A percentile compares a stretch with the other conserved stretches of the same genome.
Conservation (phyloP, 805 yeast species). For the Tetrapisispora fleetii region DNA sequence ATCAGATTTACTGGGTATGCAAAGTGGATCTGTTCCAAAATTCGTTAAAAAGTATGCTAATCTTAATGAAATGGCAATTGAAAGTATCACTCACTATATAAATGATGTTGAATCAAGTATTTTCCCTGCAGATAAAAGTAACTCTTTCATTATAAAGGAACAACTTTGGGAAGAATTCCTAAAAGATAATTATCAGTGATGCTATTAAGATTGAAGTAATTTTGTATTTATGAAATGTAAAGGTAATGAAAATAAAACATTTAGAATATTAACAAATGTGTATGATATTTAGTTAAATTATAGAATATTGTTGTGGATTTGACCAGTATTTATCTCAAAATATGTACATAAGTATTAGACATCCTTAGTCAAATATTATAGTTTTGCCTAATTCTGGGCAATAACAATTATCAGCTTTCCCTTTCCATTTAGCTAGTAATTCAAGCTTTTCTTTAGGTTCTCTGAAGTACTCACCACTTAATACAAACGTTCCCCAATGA, state of each 20-base stretch:
- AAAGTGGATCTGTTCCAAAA: conserved; percentile 46
- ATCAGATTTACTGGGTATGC: conserved; percentile 75
- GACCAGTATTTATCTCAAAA: background rate
- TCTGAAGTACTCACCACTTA: conserved; percentile 77
- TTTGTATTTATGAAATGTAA: too few species aligned
- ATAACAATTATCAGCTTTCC: conserved; percentile 32
- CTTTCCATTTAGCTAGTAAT: conserved; percentile 35
- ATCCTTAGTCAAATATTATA: conserved; percentile 31
- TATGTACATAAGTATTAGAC: background rate
- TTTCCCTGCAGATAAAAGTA: conserved; percentile 55
- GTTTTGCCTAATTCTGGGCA: conserved; percentile 75
- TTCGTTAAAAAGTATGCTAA: conserved; percentile 66
- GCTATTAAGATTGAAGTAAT: background rate
- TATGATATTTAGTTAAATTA: too few species aligned
- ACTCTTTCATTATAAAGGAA: conserved; percentile 61
- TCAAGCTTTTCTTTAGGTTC: conserved; percentile 67
- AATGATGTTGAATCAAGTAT: conserved; percentile 43
- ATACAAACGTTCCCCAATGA: conserved; percentile 92
- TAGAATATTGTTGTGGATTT: background rate
- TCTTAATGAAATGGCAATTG: conserved; percentile 38
- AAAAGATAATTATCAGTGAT: background rate
- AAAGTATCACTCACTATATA: conserved; percentile 45
- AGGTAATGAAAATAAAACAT: background rate
- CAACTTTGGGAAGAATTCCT: conserved; percentile 38
- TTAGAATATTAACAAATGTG: background rate